phyloP scores from a whole-genome alignment of 2,329 filamentous ascomycete species.

The Knufia petricola region DNA sequence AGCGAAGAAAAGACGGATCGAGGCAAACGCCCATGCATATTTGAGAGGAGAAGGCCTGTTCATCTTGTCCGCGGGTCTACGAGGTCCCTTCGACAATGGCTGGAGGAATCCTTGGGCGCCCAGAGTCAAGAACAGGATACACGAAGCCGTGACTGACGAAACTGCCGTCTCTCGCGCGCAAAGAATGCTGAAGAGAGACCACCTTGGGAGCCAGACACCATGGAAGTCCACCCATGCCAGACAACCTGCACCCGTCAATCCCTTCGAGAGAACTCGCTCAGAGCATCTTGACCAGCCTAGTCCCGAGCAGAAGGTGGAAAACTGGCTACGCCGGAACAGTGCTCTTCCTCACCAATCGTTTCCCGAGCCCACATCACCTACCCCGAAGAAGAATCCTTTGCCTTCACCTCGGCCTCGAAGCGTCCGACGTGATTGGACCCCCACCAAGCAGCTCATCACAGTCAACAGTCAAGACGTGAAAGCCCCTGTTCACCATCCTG shows the following conservation, averaged over 20 bases:
- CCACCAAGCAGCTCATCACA: slow-evolving; percentile 5
- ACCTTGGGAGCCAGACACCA: not conserved
- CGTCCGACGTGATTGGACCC: not conserved
- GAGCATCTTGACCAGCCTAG: not conserved
- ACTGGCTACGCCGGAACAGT: slow-evolving; percentile 14
- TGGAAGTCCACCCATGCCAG: not conserved
- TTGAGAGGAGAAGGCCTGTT: slow-evolving; percentile 34
- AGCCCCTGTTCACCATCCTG: not conserved
- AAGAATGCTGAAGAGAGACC: not conserved
- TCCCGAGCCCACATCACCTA: slow-evolving; percentile 1
- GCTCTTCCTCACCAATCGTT: not conserved
- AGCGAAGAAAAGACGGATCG: slow-evolving; percentile 35
- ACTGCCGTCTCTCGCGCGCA: not conserved
- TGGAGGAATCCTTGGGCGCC: slow-evolving; percentile 39
- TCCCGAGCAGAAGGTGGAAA: slow-evolving; percentile 11
- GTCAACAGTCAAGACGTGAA: slow-evolving; percentile 4
- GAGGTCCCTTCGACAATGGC: slow-evolving; percentile 34
- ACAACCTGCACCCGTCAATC: slow-evolving; percentile 24
- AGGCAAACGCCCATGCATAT: slow-evolving; percentile 34
- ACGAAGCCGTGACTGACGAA: not conserved
- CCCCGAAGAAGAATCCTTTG: not conserved
- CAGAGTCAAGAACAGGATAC: slow-evolving; percentile 20
- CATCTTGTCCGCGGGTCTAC: slow-evolving; percentile 37
- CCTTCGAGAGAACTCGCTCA: slow-evolving; percentile 11
- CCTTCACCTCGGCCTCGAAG: not conserved